phyloP scores from a whole-genome alignment of 2,329 filamentous ascomycete genomes.

The Fusarium nurragi region DNA sequence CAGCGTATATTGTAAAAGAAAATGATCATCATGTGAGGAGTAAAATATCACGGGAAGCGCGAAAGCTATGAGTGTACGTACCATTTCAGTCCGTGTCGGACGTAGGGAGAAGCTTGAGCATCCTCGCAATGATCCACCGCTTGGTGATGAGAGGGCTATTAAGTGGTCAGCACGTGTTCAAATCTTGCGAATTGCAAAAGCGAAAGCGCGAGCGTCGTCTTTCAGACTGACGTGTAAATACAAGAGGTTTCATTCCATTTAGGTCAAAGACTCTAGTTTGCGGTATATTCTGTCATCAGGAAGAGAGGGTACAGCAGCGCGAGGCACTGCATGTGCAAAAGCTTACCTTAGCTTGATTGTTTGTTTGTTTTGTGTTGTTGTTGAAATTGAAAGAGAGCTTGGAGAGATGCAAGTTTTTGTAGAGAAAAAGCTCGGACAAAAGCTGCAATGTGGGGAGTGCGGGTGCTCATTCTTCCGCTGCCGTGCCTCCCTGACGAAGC shows the following conservation, averaged over 20 bases:
- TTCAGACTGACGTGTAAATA: conserved; percentile 94
- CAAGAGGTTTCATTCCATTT: conserved; percentile 77
- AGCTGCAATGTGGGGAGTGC: conserved; percentile 34
- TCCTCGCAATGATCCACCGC: conserved; percentile 43
- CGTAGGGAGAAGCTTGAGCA: conserved; percentile 13
- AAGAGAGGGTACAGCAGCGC: conserved; percentile 43
- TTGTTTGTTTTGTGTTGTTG: conserved; percentile 36
- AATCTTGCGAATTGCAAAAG: conserved; percentile 16
- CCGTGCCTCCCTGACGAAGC: conserved; percentile 1
- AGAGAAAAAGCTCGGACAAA: conserved; percentile 44
- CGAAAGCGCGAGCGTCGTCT: conserved; percentile 44
- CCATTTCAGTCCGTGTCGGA: conserved; percentile 38
- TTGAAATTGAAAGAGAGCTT: conserved; percentile 31
- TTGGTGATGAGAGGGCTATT: conserved; percentile 40
- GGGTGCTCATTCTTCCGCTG: conserved; percentile 28
- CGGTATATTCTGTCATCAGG: conserved; percentile 87
- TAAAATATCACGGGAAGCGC: background rate
- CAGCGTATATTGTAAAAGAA: conserved; percentile 74
- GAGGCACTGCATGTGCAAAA: conserved; percentile 10
- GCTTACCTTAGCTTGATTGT: conserved; percentile 42
- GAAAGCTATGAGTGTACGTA: conserved; percentile 42
- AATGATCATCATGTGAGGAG: conserved; percentile 68
- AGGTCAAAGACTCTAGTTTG: conserved; percentile 99
- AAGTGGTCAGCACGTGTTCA: conserved; percentile 43
- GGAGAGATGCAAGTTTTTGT: conserved; percentile 37